Evolutionary conservation across 176 grass and related monocot species (phyloP).

Genomic region (Musa schizocarpa): DNA sequence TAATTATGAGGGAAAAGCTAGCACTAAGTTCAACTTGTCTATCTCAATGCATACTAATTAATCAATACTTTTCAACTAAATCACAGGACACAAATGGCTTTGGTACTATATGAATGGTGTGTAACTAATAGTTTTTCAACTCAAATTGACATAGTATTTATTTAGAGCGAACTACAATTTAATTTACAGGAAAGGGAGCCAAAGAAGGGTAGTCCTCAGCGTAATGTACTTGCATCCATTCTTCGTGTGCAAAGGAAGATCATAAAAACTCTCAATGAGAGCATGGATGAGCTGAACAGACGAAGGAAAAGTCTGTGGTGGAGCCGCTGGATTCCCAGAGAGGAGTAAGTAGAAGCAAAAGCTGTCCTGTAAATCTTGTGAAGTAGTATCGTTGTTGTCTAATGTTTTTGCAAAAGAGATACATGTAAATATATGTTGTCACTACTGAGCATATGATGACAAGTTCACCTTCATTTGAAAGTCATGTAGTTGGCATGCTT

Average conservation of each 20-base stretch:
- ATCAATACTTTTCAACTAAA: too few species aligned
- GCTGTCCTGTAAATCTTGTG: slow-evolving; percentile 27
- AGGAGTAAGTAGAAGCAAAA: slow-evolving; percentile 41
- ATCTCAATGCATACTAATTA: too few species aligned
- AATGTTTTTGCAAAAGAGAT: neutral
- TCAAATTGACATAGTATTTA: neutral
- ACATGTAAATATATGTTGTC: slow-evolving; percentile 2
- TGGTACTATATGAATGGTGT: neutral
- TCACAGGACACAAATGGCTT: neutral
- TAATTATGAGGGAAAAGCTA: too few species aligned
- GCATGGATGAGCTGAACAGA: slow-evolving; percentile 57
- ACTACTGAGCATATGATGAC: neutral
- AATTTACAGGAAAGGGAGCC: slow-evolving; percentile 62
- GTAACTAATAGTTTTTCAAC: too few species aligned
- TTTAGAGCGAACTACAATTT: neutral
- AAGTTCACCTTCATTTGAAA: neutral
- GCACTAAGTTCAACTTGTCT: too few species aligned
- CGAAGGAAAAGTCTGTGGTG: slow-evolving; percentile 91
- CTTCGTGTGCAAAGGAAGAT: slow-evolving; percentile 77
- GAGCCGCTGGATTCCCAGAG: slow-evolving; percentile 93
- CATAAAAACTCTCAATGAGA: slow-evolving; percentile 65
- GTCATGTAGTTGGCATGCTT: neutral
- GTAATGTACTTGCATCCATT: slow-evolving; percentile 63
- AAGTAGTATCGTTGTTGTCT: neutral
- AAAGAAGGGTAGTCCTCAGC: slow-evolving; percentile 51